These are phyloP conservation scores for Citrus cavaleriei DNA, from an alignment of 345 rosid species.

Conservation along the genomic window DNA sequence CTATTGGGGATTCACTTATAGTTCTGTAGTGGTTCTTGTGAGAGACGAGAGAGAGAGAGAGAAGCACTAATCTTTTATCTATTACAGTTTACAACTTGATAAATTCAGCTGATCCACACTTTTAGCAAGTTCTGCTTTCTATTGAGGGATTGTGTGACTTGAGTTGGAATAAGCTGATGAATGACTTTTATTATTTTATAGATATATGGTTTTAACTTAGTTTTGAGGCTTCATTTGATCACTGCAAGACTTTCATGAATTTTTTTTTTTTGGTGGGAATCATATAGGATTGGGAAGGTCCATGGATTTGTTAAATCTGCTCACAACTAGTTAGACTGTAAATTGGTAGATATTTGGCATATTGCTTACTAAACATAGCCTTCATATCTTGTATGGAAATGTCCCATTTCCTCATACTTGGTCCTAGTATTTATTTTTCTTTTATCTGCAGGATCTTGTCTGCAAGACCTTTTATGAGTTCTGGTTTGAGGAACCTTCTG, in stretches of 20 bases:
- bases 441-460: constrained; percentile 73
- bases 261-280: neutral
- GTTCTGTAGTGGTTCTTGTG: neutral
- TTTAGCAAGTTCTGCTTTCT: neutral
- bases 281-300: neutral
- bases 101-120: neutral
- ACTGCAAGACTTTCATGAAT: neutral
- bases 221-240: neutral
- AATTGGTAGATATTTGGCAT: neutral
- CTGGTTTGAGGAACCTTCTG: constrained; percentile 96
- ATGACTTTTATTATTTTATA: neutral
- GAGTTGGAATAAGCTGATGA: neutral
- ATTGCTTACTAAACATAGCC: neutral
- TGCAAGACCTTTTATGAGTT: constrained; percentile 98
- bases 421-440: constrained; percentile 9
- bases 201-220: neutral
- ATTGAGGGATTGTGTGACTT: neutral
- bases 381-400: neutral
- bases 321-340: neutral
- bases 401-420: neutral
- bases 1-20: neutral
- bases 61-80: neutral
- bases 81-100: no score
- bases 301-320: neutral
- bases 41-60: neutral